Conservation (phyloP, 805 yeast species). For the Saturnispora ahearnii region DNA sequence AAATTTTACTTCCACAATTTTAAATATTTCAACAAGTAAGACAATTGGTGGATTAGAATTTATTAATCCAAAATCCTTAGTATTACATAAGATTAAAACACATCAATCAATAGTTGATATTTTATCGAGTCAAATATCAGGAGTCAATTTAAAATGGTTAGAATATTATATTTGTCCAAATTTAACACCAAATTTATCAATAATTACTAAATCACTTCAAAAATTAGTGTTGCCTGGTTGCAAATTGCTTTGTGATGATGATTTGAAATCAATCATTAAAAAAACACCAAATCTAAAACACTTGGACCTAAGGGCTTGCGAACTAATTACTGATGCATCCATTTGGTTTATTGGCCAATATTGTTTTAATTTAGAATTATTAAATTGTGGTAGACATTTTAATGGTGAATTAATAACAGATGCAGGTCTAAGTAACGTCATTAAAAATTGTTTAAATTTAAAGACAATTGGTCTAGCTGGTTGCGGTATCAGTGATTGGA, state of each 20-base stretch:
- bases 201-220: conserved; percentile 35
- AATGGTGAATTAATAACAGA: conserved; percentile 64
- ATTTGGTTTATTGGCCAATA: conserved; percentile 53
- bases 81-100: conserved; percentile 56
- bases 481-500: conserved; percentile 65
- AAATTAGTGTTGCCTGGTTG: conserved; percentile 65
- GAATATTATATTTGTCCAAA: conserved; percentile 81
- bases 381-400: conserved; percentile 75
- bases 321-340: conserved; percentile 65
- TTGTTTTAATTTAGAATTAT: conserved; percentile 47
- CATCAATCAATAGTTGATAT: conserved; percentile 43
- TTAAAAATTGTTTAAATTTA: conserved; percentile 42
- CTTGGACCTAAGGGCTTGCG: conserved; percentile 80
- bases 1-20: conserved; percentile 12
- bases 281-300: conserved; percentile 50
- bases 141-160: conserved; percentile 51
- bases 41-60: background rate
- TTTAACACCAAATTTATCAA: conserved; percentile 43
- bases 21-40: background rate
- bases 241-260: conserved; percentile 49
- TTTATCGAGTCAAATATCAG: conserved; percentile 33
- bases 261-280: conserved; percentile 42
- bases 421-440: conserved; percentile 50
- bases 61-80: conserved; percentile 33
- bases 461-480: conserved; percentile 85